Conservation (phyloP, 176 grass and related monocot species). For the Oryza australiensis region DNA sequence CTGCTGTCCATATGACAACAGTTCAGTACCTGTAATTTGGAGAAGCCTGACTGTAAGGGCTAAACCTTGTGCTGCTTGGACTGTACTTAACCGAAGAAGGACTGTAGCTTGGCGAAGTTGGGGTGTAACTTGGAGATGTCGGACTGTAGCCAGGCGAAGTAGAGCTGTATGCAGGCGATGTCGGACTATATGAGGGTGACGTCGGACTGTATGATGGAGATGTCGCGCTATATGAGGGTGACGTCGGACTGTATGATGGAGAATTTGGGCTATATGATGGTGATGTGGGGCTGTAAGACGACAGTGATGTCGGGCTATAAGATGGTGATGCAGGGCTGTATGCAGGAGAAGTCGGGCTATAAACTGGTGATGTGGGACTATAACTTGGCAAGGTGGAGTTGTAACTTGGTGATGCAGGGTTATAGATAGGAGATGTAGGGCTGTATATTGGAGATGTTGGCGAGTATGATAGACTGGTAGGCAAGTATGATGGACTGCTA, state of each 20-base stretch:
- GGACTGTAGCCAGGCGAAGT: too few relatives aligned
- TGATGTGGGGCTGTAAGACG: conserved; percentile 53
- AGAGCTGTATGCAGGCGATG: conserved; percentile 36
- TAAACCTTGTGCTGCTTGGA: conserved; percentile 83
- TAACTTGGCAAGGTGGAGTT: conserved; percentile 62
- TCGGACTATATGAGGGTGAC: conserved; percentile 67
- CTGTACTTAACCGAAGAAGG: conserved; percentile 65
- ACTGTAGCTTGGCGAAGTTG: conserved; percentile 75
- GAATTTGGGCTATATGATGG: conserved; percentile 56
- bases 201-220: conserved; percentile 70
- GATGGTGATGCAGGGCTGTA: conserved; percentile 56
- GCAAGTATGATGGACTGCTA: conserved; percentile 56
- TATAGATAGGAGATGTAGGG: conserved; percentile 59
- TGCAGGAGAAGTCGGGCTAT: conserved; percentile 57
- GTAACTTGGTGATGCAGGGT: conserved; percentile 57
- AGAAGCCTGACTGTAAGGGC: too few relatives aligned
- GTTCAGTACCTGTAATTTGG: conserved; percentile 64
- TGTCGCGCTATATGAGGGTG: conserved; percentile 48
- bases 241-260: conserved; percentile 49
- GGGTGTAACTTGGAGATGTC: conserved; percentile 42
- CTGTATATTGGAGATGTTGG: conserved; percentile 62
- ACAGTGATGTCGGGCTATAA: conserved; percentile 54
- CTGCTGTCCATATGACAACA: background rate
- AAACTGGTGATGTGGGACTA: conserved; percentile 61
- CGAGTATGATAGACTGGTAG: conserved; percentile 57